phyloP scores from a whole-genome alignment of 2,329 filamentous ascomycete genomes.

The Ramularia endophylla region DNA sequence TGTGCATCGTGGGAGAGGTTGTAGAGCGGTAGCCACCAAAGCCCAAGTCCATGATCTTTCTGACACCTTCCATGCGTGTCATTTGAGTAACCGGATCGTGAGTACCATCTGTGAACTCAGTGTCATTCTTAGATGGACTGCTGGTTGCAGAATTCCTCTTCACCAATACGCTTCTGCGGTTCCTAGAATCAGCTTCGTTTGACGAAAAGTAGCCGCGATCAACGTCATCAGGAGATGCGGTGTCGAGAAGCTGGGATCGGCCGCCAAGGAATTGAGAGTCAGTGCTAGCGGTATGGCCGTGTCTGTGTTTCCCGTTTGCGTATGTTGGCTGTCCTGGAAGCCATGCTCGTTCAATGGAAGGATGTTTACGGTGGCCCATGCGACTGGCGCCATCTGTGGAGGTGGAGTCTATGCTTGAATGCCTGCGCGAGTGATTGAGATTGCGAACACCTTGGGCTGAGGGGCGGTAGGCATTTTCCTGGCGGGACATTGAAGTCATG shows the following conservation, averaged over 20 bases:
- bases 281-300: constrained; percentile 15
- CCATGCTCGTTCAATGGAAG: constrained; percentile 56
- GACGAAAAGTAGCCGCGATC: constrained; percentile 94
- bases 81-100: constrained; percentile 11
- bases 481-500: constrained; percentile 28
- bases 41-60: constrained; percentile 1
- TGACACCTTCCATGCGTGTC: constrained; percentile 2
- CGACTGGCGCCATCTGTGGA: constrained; percentile 31
- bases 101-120: constrained; percentile 32
- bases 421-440: constrained; percentile 75
- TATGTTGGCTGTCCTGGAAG: constrained; percentile 20
- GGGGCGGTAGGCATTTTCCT: constrained; percentile 28
- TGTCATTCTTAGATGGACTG: constrained; percentile 56
- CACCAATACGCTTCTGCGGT: constrained; percentile 55
- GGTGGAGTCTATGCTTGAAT: constrained; percentile 75
- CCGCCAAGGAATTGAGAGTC: constrained; percentile 20
- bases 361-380: constrained; percentile 47
- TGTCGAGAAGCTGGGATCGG: constrained; percentile 27
- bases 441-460: constrained; percentile 33
- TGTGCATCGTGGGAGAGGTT: constrained; percentile 20
- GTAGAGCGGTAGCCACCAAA: constrained; percentile 23
- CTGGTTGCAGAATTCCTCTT: constrained; percentile 54
- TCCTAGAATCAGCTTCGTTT: constrained; percentile 61
- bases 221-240: constrained; percentile 49
- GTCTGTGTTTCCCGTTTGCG: constrained; percentile 16